Percentiles rank a stretch among this genome's conserved stretches.
phyloP scores from a whole-genome alignment of 2,329 filamentous ascomycete genomes.

The Rachicladosporium sp. region DNA sequence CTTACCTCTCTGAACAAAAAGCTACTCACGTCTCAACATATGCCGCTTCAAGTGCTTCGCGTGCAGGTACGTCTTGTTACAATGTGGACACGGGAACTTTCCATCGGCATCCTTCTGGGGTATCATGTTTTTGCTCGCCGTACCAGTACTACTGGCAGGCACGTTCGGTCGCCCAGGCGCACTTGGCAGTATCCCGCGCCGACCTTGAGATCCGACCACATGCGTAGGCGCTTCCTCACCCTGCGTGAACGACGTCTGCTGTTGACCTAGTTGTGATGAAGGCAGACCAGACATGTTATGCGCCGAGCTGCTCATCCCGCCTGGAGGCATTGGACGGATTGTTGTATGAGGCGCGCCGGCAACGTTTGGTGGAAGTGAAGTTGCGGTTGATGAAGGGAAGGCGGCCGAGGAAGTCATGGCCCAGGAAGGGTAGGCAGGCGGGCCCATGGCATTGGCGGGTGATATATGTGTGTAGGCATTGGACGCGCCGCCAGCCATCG shows the following conservation, averaged over 20 bases:
- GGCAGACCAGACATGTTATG: constrained; percentile 19
- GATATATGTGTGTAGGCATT: constrained; percentile 21
- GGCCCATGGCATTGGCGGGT: constrained; percentile 22
- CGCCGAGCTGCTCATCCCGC: constrained; percentile 23
- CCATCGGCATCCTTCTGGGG: constrained; percentile 93
- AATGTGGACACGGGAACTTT: constrained; percentile 96
- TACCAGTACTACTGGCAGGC: constrained; percentile 51
- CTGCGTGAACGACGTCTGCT: constrained; percentile 24
- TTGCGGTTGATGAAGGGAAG: constrained; percentile 21
- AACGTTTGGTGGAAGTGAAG: constrained; percentile 15
- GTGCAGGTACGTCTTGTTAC: constrained; percentile 95
- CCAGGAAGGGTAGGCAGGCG: constrained; percentile 20
- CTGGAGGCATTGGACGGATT: constrained; percentile 28
- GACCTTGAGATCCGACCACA: constrained; percentile 87
- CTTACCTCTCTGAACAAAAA: neutral
- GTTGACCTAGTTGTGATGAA: constrained; percentile 20
- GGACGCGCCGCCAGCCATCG: constrained; percentile 15
- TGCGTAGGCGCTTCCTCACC: constrained; percentile 54
- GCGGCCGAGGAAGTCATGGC: constrained; percentile 18
- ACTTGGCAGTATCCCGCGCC: constrained; percentile 81
- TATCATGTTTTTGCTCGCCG: constrained; percentile 60
- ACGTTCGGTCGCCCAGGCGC: constrained; percentile 76
- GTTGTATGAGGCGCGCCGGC: constrained; percentile 23
- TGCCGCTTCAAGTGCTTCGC: constrained; percentile 96
- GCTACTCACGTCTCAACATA: constrained; percentile 81